Evolutionary conservation across 345 rosid species (phyloP).

Genomic region (Aurinia saxatilis): DNA sequence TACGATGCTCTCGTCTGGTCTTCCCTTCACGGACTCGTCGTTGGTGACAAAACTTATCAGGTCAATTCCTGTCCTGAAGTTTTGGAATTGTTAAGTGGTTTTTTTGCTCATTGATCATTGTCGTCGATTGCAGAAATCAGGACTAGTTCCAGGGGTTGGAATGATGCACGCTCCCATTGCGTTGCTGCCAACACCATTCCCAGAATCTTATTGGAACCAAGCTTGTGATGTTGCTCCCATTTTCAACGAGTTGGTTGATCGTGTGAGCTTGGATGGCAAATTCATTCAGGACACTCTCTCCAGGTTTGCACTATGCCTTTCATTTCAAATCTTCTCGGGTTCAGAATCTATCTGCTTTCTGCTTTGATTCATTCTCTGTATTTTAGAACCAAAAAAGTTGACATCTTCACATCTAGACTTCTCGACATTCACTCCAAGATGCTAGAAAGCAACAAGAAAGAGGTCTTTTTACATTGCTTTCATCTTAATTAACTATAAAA

Average conservation of each 20-base stretch:
- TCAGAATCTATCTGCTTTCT: neutral
- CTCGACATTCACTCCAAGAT: constrained; percentile 88
- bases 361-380: constrained; percentile 11
- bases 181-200: constrained; percentile 67
- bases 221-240: constrained; percentile 91
- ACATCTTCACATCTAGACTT: constrained; percentile 85
- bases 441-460: constrained; percentile 75
- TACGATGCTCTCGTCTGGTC: constrained; percentile 96
- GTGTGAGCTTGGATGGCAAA: constrained; percentile 86
- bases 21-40: constrained; percentile 92
- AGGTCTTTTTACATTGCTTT: constrained; percentile 37
- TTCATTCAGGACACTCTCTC: constrained; percentile 78
- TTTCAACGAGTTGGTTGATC: constrained; percentile 89
- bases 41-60: constrained; percentile 68
- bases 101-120: no score
- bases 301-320: no score
- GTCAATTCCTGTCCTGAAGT: constrained; percentile 29
- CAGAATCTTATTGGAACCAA: constrained; percentile 58
- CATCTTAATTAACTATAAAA: neutral
- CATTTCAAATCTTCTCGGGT: neutral
- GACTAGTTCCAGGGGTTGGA: constrained; percentile 87
- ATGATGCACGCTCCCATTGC: constrained; percentile 87
- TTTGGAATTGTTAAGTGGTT: no score
- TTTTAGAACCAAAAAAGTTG: constrained; percentile 81
- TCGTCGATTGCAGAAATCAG: constrained; percentile 73